Conservation (phyloP, 257 asterid species). For the Leonotis leonurus region DNA sequence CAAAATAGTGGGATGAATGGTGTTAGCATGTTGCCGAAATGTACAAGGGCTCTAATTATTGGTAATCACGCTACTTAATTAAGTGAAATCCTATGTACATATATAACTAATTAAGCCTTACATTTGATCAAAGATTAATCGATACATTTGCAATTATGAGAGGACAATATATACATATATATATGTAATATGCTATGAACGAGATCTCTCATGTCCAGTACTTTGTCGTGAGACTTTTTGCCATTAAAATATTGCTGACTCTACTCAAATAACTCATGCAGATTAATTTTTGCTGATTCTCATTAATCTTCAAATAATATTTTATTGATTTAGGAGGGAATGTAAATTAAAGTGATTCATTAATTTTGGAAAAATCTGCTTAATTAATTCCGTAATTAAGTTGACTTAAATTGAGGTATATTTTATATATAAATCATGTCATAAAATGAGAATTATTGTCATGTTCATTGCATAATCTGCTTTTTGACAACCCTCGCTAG, state of each 20-base stretch:
- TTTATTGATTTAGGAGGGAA: neutral
- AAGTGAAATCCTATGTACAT: neutral
- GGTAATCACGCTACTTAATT: neutral
- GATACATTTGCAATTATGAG: neutral
- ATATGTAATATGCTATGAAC: too few relatives aligned
- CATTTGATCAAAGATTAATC: neutral
- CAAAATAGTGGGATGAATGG: too few relatives aligned
- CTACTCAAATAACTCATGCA: neutral
- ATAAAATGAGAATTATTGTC: too few relatives aligned
- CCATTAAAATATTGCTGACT: neutral
- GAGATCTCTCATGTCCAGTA: slow-evolving; percentile 6
- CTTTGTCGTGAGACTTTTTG: neutral
- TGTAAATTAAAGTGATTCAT: neutral
- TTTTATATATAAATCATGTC: too few relatives aligned
- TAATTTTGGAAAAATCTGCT: too few relatives aligned
- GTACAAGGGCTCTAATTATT: slow-evolving; percentile 14
- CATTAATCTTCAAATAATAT: neutral
- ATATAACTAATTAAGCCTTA: slow-evolving; percentile 1
- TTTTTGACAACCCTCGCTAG: too few relatives aligned
- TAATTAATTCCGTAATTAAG: too few relatives aligned
- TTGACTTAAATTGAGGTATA: too few relatives aligned
- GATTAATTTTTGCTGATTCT: neutral
- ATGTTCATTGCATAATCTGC: too few relatives aligned
- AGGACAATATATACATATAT: neutral
- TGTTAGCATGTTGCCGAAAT: too few relatives aligned